Evolutionary conservation across 164 flowering plant genomes (phyloP).

Genomic region (Buxus sempervirens): DNA sequence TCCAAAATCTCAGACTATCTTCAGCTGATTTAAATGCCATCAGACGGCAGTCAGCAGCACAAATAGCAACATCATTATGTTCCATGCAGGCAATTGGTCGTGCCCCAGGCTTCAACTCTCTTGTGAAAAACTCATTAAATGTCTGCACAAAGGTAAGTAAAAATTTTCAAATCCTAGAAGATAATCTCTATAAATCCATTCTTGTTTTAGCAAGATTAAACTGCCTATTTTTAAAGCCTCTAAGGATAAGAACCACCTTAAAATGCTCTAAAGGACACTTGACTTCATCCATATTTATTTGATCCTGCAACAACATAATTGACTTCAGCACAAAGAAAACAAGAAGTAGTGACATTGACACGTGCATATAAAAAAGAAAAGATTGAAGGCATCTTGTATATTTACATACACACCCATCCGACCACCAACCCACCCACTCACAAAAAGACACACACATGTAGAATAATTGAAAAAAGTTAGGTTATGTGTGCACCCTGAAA

Average conservation of each 20-base stretch:
- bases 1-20: slow-evolving; percentile 85
- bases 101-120: slow-evolving; percentile 86
- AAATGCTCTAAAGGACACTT: slow-evolving; percentile 80
- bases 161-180: background rate
- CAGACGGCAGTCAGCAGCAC: slow-evolving; percentile 90
- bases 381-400: background rate
- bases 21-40: slow-evolving; percentile 74
- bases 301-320: slow-evolving; percentile 62
- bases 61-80: slow-evolving; percentile 72
- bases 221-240: too few relatives aligned
- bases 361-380: background rate
- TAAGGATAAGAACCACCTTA: slow-evolving; percentile 49
- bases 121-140: slow-evolving; percentile 85
- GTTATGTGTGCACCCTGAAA: too few relatives aligned
- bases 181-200: too few relatives aligned
- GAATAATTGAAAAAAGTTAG: background rate
- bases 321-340: slow-evolving; percentile 4
- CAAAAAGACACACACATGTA: too few relatives aligned
- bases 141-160: slow-evolving; percentile 54
- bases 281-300: slow-evolving; percentile 67
- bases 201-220: too few relatives aligned
- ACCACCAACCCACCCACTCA: too few relatives aligned
- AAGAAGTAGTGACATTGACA: background rate
- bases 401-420: background rate
- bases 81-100: slow-evolving; percentile 70